Evolutionary conservation across 2,329 filamentous ascomycete genomes (phyloP).

Genomic region (Exserohilum rostratum): DNA sequence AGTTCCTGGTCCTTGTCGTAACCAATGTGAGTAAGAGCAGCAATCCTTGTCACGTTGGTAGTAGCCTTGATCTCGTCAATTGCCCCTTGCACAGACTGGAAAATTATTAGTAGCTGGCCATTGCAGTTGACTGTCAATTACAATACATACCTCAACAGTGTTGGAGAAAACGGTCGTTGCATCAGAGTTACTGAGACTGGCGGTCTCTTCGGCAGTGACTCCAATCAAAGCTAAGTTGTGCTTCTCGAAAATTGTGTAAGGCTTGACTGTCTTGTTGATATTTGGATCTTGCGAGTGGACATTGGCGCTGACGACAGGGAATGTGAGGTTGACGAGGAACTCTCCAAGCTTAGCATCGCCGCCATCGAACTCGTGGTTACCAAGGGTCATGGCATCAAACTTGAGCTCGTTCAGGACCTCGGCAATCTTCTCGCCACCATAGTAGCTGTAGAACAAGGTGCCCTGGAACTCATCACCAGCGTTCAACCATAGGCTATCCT

Average conservation of each 20-base stretch:
- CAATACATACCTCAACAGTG: conserved; percentile 49
- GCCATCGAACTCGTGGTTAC: conserved; percentile 63
- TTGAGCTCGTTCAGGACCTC: conserved; percentile 68
- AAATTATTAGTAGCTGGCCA: neutral
- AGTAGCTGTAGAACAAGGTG: conserved; percentile 71
- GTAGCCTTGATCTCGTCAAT: conserved; percentile 66
- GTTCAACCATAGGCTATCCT: conserved; percentile 68
- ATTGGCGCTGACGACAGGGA: conserved; percentile 69
- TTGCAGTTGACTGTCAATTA: neutral
- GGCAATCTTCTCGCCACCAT: conserved; percentile 71
- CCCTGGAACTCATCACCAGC: conserved; percentile 74
- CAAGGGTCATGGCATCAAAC: conserved; percentile 68
- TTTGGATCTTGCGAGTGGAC: conserved; percentile 65
- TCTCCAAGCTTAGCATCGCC: conserved; percentile 67
- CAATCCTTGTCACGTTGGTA: conserved; percentile 68
- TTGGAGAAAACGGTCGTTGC: conserved; percentile 65
- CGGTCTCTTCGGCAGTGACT: conserved; percentile 66
- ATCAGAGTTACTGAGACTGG: conserved; percentile 64
- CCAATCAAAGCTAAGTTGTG: conserved; percentile 68
- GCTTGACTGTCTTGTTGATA: conserved; percentile 68
- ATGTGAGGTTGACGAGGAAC: conserved; percentile 68
- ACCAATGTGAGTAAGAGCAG: conserved; percentile 70
- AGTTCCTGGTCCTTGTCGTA: conserved; percentile 68
- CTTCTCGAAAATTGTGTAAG: conserved; percentile 68
- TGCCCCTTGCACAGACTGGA: conserved; percentile 62